phyloP scores from a whole-genome alignment of 78 protist genomes.

The Planoprotostelium fungivorum region DNA sequence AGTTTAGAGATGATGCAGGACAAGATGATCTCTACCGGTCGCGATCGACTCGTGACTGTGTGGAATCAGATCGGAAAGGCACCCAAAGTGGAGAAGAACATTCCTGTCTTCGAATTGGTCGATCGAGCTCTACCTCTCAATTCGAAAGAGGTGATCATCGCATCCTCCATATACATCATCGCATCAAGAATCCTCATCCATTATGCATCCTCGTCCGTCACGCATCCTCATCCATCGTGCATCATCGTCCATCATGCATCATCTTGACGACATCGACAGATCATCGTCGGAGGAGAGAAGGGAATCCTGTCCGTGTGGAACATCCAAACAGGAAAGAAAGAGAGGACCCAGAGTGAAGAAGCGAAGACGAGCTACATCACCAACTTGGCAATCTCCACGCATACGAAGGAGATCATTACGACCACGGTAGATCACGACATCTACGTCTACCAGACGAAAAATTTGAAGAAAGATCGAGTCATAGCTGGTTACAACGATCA shows the following conservation, averaged over 20 bases:
- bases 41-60: neutral
- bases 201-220: no score
- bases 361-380: neutral
- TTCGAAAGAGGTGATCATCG: neutral
- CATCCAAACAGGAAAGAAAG: neutral
- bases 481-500: slow-evolving; percentile 75
- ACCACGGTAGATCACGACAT: slow-evolving; percentile 70
- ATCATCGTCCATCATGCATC: no score
- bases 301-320: neutral
- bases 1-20: neutral
- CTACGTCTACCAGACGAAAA: slow-evolving; percentile 12
- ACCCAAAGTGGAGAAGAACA: neutral
- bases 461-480: slow-evolving; percentile 23
- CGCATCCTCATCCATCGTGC: no score
- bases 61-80: neutral
- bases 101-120: neutral
- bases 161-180: no score
- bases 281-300: neutral
- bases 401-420: slow-evolving; percentile 16
- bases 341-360: neutral
- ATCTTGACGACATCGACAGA: neutral
- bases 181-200: no score
- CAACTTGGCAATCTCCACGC: neutral
- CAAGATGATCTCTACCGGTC: neutral
- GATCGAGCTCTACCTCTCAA: neutral